Evolutionary conservation across 495 filamentous ascomycete genomes (phyloP).

Genomic region (Hypoxylon subgilvum): DNA sequence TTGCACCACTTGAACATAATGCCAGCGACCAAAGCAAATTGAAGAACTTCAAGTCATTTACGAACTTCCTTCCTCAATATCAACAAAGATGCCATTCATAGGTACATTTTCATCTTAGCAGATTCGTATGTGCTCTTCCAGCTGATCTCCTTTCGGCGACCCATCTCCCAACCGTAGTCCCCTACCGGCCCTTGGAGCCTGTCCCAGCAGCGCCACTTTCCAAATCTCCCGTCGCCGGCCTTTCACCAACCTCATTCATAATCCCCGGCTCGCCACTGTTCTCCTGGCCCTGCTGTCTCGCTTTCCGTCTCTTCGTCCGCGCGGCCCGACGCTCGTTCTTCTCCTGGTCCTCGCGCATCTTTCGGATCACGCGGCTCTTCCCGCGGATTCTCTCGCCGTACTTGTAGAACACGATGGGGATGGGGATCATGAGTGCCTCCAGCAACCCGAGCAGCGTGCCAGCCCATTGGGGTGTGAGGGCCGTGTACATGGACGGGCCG

Average conservation of each 20-base stretch:
- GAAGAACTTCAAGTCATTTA: no score
- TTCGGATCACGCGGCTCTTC: constrained; percentile 67
- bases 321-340: constrained; percentile 56
- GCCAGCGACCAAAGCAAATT: no score
- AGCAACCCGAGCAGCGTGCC: constrained; percentile 75
- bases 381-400: constrained; percentile 73
- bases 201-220: constrained; percentile 10
- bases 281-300: constrained; percentile 7
- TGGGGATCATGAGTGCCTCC: constrained; percentile 73
- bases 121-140: no score
- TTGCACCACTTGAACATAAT: no score
- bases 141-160: no score
- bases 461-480: constrained; percentile 77
- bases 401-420: constrained; percentile 78
- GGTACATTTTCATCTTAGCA: no score
- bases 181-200: not conserved
- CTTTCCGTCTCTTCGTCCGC: constrained; percentile 20
- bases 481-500: constrained; percentile 71
- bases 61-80: no score
- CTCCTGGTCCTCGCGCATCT: constrained; percentile 73
- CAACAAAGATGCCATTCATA: no score
- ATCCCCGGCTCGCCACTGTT: not conserved
- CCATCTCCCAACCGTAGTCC: constrained; percentile 4
- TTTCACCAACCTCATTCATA: constrained; percentile 8
- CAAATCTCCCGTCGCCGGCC: not conserved